Percentiles rank a stretch among this genome's conserved stretches.
Evolutionary conservation across 192 early-diverging fungal species (phyloP).

Genomic region (Coemansia umbellata): DNA sequence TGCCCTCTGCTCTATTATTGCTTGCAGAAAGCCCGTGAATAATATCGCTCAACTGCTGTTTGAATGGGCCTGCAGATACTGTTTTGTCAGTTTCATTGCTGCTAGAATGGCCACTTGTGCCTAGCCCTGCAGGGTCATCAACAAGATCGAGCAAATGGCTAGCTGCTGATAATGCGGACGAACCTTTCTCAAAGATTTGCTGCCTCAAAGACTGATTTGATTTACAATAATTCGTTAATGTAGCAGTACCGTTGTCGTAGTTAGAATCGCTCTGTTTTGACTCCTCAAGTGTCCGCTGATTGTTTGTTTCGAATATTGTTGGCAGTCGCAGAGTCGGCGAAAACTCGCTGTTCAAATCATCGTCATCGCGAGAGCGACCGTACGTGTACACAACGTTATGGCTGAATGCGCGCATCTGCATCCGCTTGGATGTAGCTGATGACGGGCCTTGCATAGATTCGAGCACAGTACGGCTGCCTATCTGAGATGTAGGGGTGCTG

Average conservation of each 20-base stretch:
- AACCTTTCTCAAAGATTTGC: too few species aligned
- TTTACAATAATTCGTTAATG: too few species aligned
- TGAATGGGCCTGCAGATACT: conserved; percentile 14
- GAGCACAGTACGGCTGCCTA: conserved; percentile 3
- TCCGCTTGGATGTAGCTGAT: conserved; percentile 30
- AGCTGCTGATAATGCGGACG: too few species aligned
- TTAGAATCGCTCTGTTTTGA: too few species aligned
- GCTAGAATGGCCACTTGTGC: not conserved
- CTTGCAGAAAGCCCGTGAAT: conserved; percentile 13
- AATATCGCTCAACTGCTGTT: conserved; percentile 17
- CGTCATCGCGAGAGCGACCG: conserved; percentile 33
- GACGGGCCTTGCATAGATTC: conserved; percentile 30
- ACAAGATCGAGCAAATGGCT: not conserved
- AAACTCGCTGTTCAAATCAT: conserved; percentile 11
- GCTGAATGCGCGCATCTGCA: conserved; percentile 30
- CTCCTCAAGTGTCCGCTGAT: conserved; percentile 13
- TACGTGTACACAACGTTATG: conserved; percentile 48
- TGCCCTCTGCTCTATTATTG: not conserved
- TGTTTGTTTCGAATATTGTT: not conserved
- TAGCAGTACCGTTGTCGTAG: too few species aligned
- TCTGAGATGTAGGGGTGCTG: conserved; percentile 20
- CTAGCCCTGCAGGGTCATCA: not conserved
- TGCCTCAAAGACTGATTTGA: too few species aligned
- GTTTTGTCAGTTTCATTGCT: not conserved
- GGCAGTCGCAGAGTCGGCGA: conserved; percentile 13